phyloP scores from a whole-genome alignment of 2,329 filamentous ascomycete species.

The Arthrinium phaeospermum region DNA sequence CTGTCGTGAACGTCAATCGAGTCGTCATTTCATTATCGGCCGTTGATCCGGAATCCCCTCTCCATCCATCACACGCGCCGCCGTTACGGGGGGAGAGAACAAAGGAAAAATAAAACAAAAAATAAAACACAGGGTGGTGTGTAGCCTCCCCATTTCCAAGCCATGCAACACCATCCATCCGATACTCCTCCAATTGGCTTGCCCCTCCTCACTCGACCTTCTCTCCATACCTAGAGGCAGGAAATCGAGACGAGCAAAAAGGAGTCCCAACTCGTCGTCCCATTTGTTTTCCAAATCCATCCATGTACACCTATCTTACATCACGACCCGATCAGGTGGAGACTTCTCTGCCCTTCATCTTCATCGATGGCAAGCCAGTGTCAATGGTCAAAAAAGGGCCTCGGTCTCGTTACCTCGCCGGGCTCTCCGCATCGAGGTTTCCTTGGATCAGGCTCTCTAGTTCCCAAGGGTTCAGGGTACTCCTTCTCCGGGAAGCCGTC shows the following conservation, averaged over 20 bases:
- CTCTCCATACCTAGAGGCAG: background rate
- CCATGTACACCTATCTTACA: background rate
- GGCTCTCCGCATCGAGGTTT: conserved; percentile 44
- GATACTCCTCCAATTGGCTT: background rate
- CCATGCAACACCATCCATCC: background rate
- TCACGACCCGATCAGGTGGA: background rate
- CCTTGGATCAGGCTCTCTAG: conserved; percentile 70
- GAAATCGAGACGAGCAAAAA: background rate
- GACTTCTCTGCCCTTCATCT: background rate
- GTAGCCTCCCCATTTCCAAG: background rate
- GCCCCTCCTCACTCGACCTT: background rate
- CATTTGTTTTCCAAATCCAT: background rate
- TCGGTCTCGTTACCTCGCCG: conserved; percentile 18
- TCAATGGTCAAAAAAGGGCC: background rate
- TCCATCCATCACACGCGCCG: conserved; percentile 7
- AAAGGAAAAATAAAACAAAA: background rate
- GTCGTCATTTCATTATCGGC: conserved; percentile 9
- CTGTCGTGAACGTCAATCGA: conserved; percentile 5
- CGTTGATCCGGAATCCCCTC: conserved; percentile 5
- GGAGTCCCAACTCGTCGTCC: background rate
- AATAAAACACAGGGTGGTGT: background rate
- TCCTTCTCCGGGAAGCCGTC: conserved; percentile 68
- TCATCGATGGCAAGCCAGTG: background rate
- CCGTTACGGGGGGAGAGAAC: background rate
- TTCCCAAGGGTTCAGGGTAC: conserved; percentile 78